These are phyloP conservation scores for Pholiota adiposa DNA, from an alignment of 1,284 basidiomycete species.

Conservation along the genomic window DNA sequence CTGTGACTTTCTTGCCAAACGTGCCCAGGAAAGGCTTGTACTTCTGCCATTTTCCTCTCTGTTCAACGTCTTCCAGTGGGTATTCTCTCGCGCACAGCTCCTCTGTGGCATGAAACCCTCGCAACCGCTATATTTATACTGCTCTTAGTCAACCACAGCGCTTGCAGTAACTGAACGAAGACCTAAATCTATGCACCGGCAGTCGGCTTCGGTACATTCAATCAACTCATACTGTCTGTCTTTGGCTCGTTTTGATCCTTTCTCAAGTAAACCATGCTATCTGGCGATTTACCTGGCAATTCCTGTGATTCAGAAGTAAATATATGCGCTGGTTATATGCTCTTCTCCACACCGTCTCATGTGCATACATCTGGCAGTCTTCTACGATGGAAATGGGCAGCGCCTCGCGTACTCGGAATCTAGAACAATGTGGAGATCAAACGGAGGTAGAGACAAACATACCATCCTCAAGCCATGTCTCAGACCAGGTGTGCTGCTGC, in stretches of 20 bases:
- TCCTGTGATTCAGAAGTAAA: constrained; percentile 26
- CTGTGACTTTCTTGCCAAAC: constrained; percentile 25
- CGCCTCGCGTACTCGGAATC: constrained; percentile 14
- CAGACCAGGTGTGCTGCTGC: constrained; percentile 16
- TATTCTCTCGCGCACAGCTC: constrained; percentile 13
- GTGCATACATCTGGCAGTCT: constrained; percentile 30
- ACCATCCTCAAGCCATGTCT: constrained; percentile 4
- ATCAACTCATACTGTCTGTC: constrained; percentile 15
- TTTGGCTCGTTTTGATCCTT: constrained; percentile 16
- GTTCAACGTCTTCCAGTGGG: constrained; percentile 12
- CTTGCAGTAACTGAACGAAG: constrained; percentile 15
- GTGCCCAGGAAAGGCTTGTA: constrained; percentile 11
- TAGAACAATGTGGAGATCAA: constrained; percentile 12
- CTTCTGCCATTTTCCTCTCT: constrained; percentile 15
- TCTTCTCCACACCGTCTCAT: constrained; percentile 12
- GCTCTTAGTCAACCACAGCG: not conserved
- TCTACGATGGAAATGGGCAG: constrained; percentile 16
- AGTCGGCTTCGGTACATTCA: constrained; percentile 14
- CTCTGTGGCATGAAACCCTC: not conserved
- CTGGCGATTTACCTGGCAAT: constrained; percentile 26
- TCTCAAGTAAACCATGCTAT: constrained; percentile 18
- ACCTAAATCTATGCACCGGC: constrained; percentile 11
- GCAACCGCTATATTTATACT: constrained; percentile 13
- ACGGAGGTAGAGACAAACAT: constrained; percentile 13
- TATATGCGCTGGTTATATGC: constrained; percentile 18